Conservation (phyloP, 2,329 filamentous ascomycete species). For the Mollisiaceae sp. region DNA sequence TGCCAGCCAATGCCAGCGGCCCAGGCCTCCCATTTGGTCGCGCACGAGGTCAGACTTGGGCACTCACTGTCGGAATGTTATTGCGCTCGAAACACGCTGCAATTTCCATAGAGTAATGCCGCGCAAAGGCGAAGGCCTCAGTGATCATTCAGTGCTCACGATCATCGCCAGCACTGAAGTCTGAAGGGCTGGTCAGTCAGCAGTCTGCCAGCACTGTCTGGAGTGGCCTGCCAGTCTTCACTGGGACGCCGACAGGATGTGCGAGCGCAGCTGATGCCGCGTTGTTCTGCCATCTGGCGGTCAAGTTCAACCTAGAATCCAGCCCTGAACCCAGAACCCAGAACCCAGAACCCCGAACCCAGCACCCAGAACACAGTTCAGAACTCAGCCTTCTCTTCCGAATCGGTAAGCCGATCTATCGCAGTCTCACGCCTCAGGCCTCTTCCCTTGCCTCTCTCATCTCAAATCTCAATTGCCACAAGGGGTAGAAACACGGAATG, state of each 20-base stretch:
- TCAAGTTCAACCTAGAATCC: no score
- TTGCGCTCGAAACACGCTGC: constrained; percentile 7
- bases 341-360: neutral
- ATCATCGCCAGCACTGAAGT: neutral
- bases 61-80: neutral
- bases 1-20: neutral
- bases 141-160: no score
- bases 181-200: neutral
- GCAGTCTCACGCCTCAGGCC: neutral
- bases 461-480: neutral
- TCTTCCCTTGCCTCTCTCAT: neutral
- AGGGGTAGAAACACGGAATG: neutral
- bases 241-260: no score
- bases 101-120: constrained; percentile 2
- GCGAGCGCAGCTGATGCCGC: constrained; percentile 23
- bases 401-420: no score
- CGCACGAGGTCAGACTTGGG: constrained; percentile 6
- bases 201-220: neutral
- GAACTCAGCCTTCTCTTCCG: neutral
- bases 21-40: neutral
- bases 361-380: neutral
- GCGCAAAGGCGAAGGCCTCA: neutral
- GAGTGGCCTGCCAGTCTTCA: constrained; percentile 6
- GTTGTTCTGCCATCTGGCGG: constrained; percentile 16
- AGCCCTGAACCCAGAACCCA: neutral